Evolutionary conservation across 176 grass and related monocot species (phyloP).

Genomic region (Dendrocalamus sinicus): DNA sequence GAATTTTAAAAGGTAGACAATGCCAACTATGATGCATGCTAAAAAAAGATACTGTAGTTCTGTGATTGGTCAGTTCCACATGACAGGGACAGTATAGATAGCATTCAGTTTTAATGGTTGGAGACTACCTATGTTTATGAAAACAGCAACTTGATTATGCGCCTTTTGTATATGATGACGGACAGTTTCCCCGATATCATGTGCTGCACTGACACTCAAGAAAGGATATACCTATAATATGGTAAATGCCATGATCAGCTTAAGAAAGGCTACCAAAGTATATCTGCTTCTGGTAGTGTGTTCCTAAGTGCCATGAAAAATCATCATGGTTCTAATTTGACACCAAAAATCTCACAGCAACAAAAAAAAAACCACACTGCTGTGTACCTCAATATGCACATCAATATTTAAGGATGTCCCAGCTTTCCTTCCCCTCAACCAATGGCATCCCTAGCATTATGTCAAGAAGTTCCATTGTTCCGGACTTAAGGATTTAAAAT

Average conservation of each 20-base stretch:
- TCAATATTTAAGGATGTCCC: slow-evolving; percentile 93
- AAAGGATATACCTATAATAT: slow-evolving; percentile 86
- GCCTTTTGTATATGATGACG: slow-evolving; percentile 82
- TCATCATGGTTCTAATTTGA: slow-evolving; percentile 1
- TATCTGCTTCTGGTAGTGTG: slow-evolving; percentile 9
- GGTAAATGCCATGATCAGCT: slow-evolving; percentile 28
- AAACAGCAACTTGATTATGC: slow-evolving; percentile 88
- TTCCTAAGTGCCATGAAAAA: slow-evolving; percentile 27
- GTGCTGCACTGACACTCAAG: slow-evolving; percentile 84
- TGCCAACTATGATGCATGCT: slow-evolving; percentile 25
- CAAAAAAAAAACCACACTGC: slow-evolving; percentile 19
- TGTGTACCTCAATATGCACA: slow-evolving; percentile 92
- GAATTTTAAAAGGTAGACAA: slow-evolving; percentile 13
- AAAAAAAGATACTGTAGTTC: neutral
- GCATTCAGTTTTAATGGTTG: slow-evolving; percentile 8
- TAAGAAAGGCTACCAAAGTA: neutral
- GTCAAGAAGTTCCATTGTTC: slow-evolving; percentile 22
- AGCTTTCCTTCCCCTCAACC: slow-evolving; percentile 94
- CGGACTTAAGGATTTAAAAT: neutral
- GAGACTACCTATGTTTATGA: slow-evolving; percentile 90
- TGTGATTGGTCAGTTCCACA: slow-evolving; percentile 26
- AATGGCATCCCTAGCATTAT: slow-evolving; percentile 77
- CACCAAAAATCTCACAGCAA: slow-evolving; percentile 32
- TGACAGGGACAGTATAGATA: slow-evolving; percentile 36
- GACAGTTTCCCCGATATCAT: slow-evolving; percentile 93